Percentiles rank a stretch among this genome's conserved stretches.
Conservation (phyloP, 2,329 filamentous ascomycete species). For the Alternaria metachromatica region DNA sequence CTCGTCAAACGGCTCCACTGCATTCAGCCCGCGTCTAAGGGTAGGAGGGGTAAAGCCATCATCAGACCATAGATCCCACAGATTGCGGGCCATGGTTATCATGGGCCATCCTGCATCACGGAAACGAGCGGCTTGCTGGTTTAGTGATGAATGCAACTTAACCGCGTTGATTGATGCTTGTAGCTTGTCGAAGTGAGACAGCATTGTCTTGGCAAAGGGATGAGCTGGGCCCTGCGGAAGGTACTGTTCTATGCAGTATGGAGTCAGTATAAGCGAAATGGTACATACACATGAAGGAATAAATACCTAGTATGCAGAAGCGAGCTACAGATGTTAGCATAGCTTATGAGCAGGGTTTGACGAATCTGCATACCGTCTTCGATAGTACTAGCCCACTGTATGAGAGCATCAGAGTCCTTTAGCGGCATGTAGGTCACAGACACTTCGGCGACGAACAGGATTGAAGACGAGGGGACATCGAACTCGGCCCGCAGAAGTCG, state of each 20-base stretch:
- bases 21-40: constrained; percentile 69
- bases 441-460: constrained; percentile 88
- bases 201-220: constrained; percentile 87
- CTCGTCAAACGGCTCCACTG: constrained; percentile 86
- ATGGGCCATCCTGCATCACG: constrained; percentile 69
- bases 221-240: constrained; percentile 78
- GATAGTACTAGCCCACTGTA: constrained; percentile 77
- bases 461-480: constrained; percentile 63
- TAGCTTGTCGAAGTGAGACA: constrained; percentile 81
- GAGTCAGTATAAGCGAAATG: constrained; percentile 2
- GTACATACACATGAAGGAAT: not conserved
- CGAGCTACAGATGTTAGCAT: constrained; percentile 60
- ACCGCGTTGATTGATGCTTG: constrained; percentile 80
- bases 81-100: constrained; percentile 65
- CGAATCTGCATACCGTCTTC: constrained; percentile 63
- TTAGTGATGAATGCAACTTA: constrained; percentile 69
- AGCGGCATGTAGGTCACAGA: constrained; percentile 90
- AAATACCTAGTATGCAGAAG: constrained; percentile 72
- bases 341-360: not conserved
- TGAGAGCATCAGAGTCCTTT: constrained; percentile 72
- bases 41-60: constrained; percentile 66
- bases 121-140: constrained; percentile 75
- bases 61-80: constrained; percentile 86
- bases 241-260: constrained; percentile 68
- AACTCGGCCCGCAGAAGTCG: constrained; percentile 65